These are phyloP conservation scores for Cyclospora cayetanensis DNA, from an alignment of 169 alveolate species.

Conservation along the genomic window DNA sequence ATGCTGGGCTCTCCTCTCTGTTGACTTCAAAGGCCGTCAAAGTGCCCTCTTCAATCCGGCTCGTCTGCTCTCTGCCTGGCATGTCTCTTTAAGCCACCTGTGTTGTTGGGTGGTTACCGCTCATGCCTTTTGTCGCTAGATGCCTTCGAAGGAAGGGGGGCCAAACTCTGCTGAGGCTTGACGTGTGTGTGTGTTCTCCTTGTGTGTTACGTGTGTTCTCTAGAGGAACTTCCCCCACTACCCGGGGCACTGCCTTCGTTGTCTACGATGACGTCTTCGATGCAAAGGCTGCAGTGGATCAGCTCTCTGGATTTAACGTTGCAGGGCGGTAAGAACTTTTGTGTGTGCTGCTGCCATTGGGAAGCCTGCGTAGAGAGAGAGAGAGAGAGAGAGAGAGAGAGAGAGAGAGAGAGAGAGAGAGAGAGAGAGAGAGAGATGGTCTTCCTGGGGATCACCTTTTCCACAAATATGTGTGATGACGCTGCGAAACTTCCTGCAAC, in stretches of 20 bases:
- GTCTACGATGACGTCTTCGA: constrained; percentile 98
- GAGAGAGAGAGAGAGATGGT: background rate
- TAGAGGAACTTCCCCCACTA: constrained; percentile 61
- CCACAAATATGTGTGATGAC: background rate
- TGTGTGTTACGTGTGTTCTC: background rate
- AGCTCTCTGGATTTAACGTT: constrained; percentile 98
- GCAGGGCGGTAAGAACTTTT: constrained; percentile 90
- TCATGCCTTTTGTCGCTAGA: background rate
- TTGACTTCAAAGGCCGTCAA: no score
- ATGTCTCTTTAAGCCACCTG: background rate
- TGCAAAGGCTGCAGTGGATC: constrained; percentile 98
- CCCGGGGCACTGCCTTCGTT: constrained; percentile 81
- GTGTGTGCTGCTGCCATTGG: background rate
- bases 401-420: background rate
- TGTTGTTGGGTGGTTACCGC: background rate
- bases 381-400: no score
- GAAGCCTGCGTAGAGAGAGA: no score
- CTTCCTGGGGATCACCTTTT: background rate
- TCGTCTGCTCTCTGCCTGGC: no score
- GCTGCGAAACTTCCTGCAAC: background rate
- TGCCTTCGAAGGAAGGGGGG: no score
- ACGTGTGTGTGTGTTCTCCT: background rate
- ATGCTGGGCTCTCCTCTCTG: no score
- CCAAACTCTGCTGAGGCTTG: no score
- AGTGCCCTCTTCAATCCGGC: no score